phyloP scores from a whole-genome alignment of 2,329 filamentous ascomycete genomes.

The Claviceps africana region DNA sequence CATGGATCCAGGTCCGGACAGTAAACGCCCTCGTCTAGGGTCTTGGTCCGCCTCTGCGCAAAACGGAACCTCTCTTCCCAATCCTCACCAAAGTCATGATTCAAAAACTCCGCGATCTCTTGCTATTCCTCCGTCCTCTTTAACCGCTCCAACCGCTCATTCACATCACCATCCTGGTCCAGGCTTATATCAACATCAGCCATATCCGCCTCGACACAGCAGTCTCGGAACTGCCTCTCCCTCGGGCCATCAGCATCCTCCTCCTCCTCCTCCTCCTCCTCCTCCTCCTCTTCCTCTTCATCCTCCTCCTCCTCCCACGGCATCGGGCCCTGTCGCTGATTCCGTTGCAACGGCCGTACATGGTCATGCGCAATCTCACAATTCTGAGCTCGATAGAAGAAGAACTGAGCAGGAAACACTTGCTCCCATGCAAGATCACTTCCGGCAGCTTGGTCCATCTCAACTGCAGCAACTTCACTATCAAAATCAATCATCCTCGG shows the following conservation, averaged over 20 bases:
- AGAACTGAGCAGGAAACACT: constrained; percentile 43
- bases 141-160: constrained; percentile 11
- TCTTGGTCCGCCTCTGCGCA: constrained; percentile 34
- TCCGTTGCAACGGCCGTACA: constrained; percentile 13
- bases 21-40: constrained; percentile 43
- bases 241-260: neutral
- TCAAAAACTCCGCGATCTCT: constrained; percentile 14
- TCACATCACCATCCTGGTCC: constrained; percentile 14
- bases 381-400: constrained; percentile 36
- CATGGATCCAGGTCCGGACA: constrained; percentile 47
- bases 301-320: neutral
- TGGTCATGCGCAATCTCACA: constrained; percentile 20
- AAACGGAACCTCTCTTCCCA: constrained; percentile 34
- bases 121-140: constrained; percentile 10
- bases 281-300: neutral
- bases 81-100: constrained; percentile 20
- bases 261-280: neutral
- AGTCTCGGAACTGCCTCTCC: constrained; percentile 18
- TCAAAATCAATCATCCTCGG: constrained; percentile 23
- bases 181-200: constrained; percentile 28
- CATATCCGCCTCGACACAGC: constrained; percentile 21
- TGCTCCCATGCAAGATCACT: constrained; percentile 40
- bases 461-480: constrained; percentile 10
- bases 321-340: constrained; percentile 9
- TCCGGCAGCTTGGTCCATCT: constrained; percentile 18